Conservation (phyloP, 2,329 filamentous ascomycete species). For the Immersiporthe knoxdaviesiana region DNA sequence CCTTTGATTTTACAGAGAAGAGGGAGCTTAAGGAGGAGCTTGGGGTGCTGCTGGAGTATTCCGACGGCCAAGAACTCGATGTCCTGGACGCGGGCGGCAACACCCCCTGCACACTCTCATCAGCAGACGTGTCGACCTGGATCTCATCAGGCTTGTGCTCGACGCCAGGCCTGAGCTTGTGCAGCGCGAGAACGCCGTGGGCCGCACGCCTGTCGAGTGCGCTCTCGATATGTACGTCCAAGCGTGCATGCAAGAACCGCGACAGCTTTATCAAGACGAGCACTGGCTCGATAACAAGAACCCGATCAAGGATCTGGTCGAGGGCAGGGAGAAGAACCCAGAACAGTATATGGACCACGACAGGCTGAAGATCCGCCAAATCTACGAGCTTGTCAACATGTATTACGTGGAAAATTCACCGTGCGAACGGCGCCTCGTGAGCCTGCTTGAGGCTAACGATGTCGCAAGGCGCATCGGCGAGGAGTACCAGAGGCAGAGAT, state of each 20-base stretch:
- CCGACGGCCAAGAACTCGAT: slow-evolving; percentile 58
- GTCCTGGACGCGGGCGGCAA: slow-evolving; percentile 68
- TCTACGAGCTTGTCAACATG: slow-evolving; percentile 35
- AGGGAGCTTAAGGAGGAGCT: slow-evolving; percentile 45
- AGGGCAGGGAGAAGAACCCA: neutral
- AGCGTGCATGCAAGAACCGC: slow-evolving; percentile 35
- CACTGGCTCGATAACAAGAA: neutral
- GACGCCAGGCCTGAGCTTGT: slow-evolving; percentile 61
- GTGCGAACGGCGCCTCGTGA: slow-evolving; percentile 54
- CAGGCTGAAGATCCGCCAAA: slow-evolving; percentile 2
- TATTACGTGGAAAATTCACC: slow-evolving; percentile 35
- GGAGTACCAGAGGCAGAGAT: slow-evolving; percentile 22
- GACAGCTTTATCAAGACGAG: slow-evolving; percentile 4
- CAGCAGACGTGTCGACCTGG: slow-evolving; percentile 39
- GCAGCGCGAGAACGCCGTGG: slow-evolving; percentile 75
- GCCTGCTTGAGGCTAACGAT: slow-evolving; percentile 57
- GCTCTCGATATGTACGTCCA: slow-evolving; percentile 59
- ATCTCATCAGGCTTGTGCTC: slow-evolving; percentile 52
- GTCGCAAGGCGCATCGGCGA: slow-evolving; percentile 38
- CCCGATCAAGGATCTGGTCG: neutral
- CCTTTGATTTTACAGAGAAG: neutral
- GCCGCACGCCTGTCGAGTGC: slow-evolving; percentile 72
- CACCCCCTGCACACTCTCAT: slow-evolving; percentile 65
- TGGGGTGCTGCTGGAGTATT: slow-evolving; percentile 56
- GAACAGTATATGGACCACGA: neutral